Evolutionary conservation across 306 rosid genomes (phyloP).

Genomic region (Cyclanthera cordifolia): DNA sequence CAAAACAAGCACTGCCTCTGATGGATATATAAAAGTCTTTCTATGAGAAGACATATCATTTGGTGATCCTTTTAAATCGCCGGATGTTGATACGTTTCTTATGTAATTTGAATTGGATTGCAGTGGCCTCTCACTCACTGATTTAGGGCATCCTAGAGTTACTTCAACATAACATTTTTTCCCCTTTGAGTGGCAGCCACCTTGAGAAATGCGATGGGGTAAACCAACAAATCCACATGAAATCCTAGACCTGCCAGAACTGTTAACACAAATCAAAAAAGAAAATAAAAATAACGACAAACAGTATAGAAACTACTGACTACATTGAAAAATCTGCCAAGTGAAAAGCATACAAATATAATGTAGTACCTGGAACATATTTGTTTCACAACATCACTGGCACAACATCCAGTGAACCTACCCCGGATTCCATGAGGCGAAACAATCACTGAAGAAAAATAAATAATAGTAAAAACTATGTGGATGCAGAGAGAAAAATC

Average conservation of each 20-base stretch:
- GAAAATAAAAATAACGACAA: background rate
- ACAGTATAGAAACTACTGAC: background rate
- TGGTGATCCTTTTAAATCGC: constrained; percentile 53
- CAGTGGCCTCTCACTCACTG: constrained; percentile 37
- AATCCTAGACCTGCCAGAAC: constrained; percentile 59
- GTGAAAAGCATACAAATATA: constrained; percentile 6
- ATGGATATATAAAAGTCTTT: constrained; percentile 73
- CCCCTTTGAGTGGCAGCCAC: constrained; percentile 72
- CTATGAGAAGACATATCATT: constrained; percentile 41
- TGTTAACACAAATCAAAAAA: constrained; percentile 21
- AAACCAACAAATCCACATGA: constrained; percentile 69
- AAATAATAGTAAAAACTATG: background rate
- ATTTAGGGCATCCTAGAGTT: constrained; percentile 65
- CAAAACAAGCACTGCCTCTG: constrained; percentile 87
- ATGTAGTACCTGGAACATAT: constrained; percentile 59
- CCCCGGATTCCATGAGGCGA: constrained; percentile 98
- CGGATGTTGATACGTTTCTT: constrained; percentile 39
- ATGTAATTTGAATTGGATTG: constrained; percentile 34
- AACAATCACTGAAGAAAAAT: constrained; percentile 56
- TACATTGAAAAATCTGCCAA: background rate
- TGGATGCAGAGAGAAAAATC: background rate
- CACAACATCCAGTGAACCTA: constrained; percentile 81
- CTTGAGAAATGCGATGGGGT: constrained; percentile 66
- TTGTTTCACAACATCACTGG: constrained; percentile 85
- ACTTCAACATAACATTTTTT: constrained; percentile 87